Evolutionary conservation across 306 rosid species (phyloP), one percentile per base, ranked within the genome.

Genomic region (Lathyrus tuberosus): DNA sequence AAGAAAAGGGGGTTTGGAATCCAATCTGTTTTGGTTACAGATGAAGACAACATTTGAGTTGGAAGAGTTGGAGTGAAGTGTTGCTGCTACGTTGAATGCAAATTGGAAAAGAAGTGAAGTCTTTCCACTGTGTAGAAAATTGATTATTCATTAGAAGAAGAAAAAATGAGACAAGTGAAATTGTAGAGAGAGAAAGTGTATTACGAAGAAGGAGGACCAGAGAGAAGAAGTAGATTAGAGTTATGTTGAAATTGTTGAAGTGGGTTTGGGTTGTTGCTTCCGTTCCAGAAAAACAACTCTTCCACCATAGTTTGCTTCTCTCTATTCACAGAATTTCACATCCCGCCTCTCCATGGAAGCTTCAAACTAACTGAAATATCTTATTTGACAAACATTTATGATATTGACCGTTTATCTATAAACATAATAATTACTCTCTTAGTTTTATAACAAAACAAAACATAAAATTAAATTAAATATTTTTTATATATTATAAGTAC

Each of bases 201-300:
- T 26, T 60, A 91, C 92, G 83, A 83, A 68, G 96, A 86, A 85
- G 96, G 90, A 76, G 97, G 97, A 17, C 98, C 98, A 0, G 96
- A 90, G 26, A 93, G 85, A 72, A 93, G 94, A 74, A 38, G 48
- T 0, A 88, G 48, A 64, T 76, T 78, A 46, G 73, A 59, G 5
- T 74, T 63, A 35, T 20, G 63, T 52, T 76, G 28, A 57, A 22
- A 44, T 41, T 64, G 63, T 69, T 71, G 48, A 57, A 68, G 43
- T 9, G 38, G 51, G 44, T 68, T 74, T 14, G 30, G 46, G 53
- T 52, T 62, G 13, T 14, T 26, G 75, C 72, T 75, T 74, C 62
- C 69, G 3, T 14, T 84, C 17, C 75, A 80, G 83, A 92, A 92
- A 78, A 88, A 90, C n/a, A 77, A 80, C 62, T 76, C 96, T 37